Evolutionary conservation across 257 asterid species (phyloP).

Genomic region (Apocynum venetum): DNA sequence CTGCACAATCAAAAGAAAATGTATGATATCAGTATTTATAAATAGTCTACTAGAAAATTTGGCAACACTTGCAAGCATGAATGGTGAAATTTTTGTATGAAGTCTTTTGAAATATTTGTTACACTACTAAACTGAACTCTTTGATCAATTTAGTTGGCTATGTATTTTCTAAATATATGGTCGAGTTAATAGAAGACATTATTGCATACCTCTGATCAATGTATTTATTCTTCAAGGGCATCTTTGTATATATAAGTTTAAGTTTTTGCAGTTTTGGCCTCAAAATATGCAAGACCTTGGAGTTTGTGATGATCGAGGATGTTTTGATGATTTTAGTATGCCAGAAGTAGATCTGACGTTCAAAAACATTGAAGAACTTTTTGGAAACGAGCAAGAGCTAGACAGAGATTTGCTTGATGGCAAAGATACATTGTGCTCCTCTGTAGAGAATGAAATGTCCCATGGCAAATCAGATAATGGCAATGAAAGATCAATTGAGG

Average conservation of each 20-base stretch:
- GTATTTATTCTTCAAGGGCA: background rate
- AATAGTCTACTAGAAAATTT: too few relatives aligned
- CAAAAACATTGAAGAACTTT: slow-evolving; percentile 71
- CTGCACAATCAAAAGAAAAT: background rate
- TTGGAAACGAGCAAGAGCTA: slow-evolving; percentile 44
- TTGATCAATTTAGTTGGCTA: too few relatives aligned
- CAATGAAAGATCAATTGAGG: slow-evolving; percentile 37
- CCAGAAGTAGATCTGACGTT: slow-evolving; percentile 84
- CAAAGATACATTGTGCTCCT: slow-evolving; percentile 25
- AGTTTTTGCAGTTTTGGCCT: slow-evolving; percentile 67
- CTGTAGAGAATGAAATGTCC: slow-evolving; percentile 29
- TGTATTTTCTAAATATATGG: background rate
- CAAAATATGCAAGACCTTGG: slow-evolving; percentile 87
- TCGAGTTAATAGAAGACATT: background rate
- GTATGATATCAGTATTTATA: too few relatives aligned
- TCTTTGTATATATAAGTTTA: background rate
- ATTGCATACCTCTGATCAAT: background rate
- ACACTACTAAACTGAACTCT: too few relatives aligned
- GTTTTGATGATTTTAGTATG: slow-evolving; percentile 55
- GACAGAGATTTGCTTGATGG: slow-evolving; percentile 20
- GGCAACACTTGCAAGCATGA: too few relatives aligned
- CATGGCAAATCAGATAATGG: slow-evolving; percentile 25
- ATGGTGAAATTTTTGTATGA: too few relatives aligned
- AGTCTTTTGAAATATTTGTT: too few relatives aligned
- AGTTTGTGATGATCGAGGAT: slow-evolving; percentile 56